Conservation (phyloP, 176 grass and related monocot genomes). For the Zea luxurians region DNA sequence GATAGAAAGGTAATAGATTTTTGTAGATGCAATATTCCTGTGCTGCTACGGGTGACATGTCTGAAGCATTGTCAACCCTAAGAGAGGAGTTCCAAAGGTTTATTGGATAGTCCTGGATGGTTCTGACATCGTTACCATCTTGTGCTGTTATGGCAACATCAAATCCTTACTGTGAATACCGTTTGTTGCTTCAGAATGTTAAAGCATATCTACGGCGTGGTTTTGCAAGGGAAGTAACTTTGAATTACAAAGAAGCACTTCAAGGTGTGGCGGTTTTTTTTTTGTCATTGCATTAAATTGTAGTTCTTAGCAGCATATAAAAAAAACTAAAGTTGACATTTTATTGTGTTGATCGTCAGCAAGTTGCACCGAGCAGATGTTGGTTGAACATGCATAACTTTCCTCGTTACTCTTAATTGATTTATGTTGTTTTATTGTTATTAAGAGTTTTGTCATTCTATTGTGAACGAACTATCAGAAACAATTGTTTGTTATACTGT, state of each 20-base stretch:
- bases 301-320: slow-evolving; percentile 18
- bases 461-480: background rate
- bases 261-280: slow-evolving; percentile 59
- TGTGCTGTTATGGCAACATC: slow-evolving; percentile 24
- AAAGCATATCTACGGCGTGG: slow-evolving; percentile 96
- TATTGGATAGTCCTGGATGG: background rate
- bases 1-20: slow-evolving; percentile 72
- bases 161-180: slow-evolving; percentile 4
- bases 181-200: slow-evolving; percentile 62
- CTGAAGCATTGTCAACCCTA: background rate
- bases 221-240: slow-evolving; percentile 66
- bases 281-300: slow-evolving; percentile 21
- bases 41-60: slow-evolving; percentile 11
- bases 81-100: background rate
- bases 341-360: background rate
- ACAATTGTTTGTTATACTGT: background rate
- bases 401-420: background rate
- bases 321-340: slow-evolving; percentile 23
- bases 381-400: background rate
- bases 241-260: slow-evolving; percentile 83
- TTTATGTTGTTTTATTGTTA: background rate
- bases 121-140: slow-evolving; percentile 4
- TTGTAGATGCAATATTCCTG: background rate
- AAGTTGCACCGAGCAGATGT: slow-evolving; percentile 2
- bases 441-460: background rate